phyloP scores from a whole-genome alignment of 2,329 filamentous ascomycete genomes.

The Tricladium varicosporioides region DNA sequence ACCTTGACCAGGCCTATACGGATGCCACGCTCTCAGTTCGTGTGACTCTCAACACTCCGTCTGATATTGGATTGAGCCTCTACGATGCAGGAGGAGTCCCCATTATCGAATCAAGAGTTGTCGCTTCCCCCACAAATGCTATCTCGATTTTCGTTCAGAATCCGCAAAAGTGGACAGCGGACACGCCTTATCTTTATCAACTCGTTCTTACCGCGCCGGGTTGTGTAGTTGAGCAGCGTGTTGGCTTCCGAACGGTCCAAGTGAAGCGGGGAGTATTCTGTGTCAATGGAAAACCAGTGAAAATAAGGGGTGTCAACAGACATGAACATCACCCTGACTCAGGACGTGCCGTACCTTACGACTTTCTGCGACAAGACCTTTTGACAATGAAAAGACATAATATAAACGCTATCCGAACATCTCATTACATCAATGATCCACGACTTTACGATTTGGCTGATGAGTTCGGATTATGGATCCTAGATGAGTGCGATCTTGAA shows the following conservation, averaged over 20 bases:
- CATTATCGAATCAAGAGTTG: background rate
- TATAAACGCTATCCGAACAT: constrained; percentile 68
- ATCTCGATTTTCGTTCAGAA: constrained; percentile 37
- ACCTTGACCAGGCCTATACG: constrained; percentile 51
- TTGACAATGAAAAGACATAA: constrained; percentile 57
- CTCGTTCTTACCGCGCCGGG: constrained; percentile 44
- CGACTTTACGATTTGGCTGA: constrained; percentile 59
- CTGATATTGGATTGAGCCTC: background rate
- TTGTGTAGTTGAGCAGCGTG: constrained; percentile 43
- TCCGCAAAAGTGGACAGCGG: constrained; percentile 68
- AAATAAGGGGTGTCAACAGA: constrained; percentile 63
- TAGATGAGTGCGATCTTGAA: constrained; percentile 51
- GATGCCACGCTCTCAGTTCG: constrained; percentile 45
- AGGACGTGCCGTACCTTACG: constrained; percentile 50
- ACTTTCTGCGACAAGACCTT: constrained; percentile 50
- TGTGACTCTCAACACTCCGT: constrained; percentile 35
- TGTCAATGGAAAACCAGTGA: constrained; percentile 61
- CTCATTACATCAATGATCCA: constrained; percentile 66
- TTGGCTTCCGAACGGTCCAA: constrained; percentile 65
- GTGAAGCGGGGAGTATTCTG: constrained; percentile 57
- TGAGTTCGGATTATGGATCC: constrained; percentile 64
- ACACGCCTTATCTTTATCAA: constrained; percentile 60
- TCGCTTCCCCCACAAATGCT: constrained; percentile 4
- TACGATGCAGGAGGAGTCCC: background rate
- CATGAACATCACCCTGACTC: constrained; percentile 67